Evolutionary conservation across 495 filamentous ascomycete species (phyloP), one percentile per base, ranked within the genome.

Genomic region (Penicillium tannophilum): DNA sequence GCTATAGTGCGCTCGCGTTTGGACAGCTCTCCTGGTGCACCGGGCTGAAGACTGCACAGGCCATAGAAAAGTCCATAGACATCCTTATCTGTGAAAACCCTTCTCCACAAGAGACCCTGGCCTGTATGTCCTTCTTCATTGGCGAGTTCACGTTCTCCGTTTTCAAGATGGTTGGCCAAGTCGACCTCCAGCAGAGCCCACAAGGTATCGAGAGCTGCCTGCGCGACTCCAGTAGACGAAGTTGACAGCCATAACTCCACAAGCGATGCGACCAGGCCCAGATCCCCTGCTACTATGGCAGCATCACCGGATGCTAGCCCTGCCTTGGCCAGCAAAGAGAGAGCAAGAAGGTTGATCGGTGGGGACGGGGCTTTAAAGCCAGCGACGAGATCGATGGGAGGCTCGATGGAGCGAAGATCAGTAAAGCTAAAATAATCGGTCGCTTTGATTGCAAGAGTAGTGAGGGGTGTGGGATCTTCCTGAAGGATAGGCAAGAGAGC

Each of bases 291-390:
- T 11, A 94, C 80, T 51, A 88, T 85, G 30, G 84, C 86, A 39
- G 85, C 84, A 68, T 93, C 88, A 52, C 76, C 79, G 3, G 84
- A 78, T 23, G 72, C 70, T 11, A 73, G 61, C 23, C 84, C 78
- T 10, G 91, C 92, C 65, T 95, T 96, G 59, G 82, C 79, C 47
- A 97, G 72, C 53, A 96, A 70, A 3, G 82, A 77, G 28, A 96
- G 79, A 54, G 84, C 88, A 19, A 93, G 80, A 11, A 87, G 64
- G 64, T 93, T 92, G 64, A 89, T 84, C 0, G 87, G 82, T 16
- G 81, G 76, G 3, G 84, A 82, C 1, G 86, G 82, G 4, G 86
- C 84, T 42, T 76, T 73, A 47, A 92, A 80, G 8, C 80, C 81
- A 24, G 78, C 77, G 50, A 74, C 56, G 48, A 84, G 76, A 49